These are phyloP conservation scores for Allomyces javanicus DNA, from an alignment of 192 early-diverging fungal genomes.

Conservation along the genomic window DNA sequence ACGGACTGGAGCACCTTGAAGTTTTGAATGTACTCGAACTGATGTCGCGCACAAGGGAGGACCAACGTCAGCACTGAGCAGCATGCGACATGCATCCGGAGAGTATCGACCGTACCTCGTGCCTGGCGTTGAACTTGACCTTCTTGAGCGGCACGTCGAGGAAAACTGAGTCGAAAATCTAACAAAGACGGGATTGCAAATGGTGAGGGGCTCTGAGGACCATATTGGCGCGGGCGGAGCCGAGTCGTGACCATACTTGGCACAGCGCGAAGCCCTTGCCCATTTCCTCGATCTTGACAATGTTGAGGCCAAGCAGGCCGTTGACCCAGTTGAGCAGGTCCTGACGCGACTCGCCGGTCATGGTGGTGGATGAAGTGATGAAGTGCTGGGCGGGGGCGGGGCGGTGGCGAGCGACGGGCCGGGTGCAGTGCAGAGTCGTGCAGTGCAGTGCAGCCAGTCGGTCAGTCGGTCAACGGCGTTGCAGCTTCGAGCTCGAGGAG, in stretches of 20 bases:
- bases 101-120: background rate
- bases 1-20: background rate
- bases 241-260: background rate
- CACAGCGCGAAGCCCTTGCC: background rate
- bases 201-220: too few species aligned
- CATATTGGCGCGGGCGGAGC: too few species aligned
- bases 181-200: too few species aligned
- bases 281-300: background rate
- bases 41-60: too few species aligned
- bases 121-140: background rate
- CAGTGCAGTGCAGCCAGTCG: too few species aligned
- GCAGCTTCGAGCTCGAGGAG: too few species aligned
- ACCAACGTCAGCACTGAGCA: too few species aligned
- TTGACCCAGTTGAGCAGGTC: background rate
- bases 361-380: background rate
- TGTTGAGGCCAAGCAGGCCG: background rate
- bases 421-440: too few species aligned
- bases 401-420: too few species aligned
- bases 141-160: background rate
- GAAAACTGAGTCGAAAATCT: background rate
- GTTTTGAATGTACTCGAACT: constrained; percentile 1
- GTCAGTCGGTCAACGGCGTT: too few species aligned
- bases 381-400: too few species aligned
- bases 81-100: too few species aligned
- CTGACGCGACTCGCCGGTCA: background rate